Base-by-base conservation (phyloP, 1,284 basidiomycete species). In the Leccinum angustisporum region DNA sequence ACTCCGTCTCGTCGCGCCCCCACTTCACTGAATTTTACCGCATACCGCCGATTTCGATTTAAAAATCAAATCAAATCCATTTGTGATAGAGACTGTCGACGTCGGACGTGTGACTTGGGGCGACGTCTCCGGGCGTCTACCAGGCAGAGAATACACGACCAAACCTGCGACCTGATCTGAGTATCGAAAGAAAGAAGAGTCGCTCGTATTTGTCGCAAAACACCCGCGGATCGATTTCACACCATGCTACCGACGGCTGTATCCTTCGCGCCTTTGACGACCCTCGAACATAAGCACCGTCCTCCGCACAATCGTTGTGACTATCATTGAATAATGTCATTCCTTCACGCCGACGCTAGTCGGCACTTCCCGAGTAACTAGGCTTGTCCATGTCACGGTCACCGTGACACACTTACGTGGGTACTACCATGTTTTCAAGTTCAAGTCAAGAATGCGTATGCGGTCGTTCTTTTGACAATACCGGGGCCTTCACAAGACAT, bases 191-290 rank as follows among this genome's bases (percentile, higher is more conserved):
- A 51, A 27, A 18, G 52, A 54, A 54, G 50, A 51, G 25, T 36
- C 18, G 18, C 31, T 33, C 48, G 25, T 10, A 38, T 21, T 36
- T 30, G 58, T 30, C 51, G 40, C 43, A 60, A 54, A 46, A 21
- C 40, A 14, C 59, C 59, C 59, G 59, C 60, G 59, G 59, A 60
- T 60, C 59, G 59, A 36, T 27, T 56, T 46, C 5, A 55, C 31
- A 50, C 53, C 14, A 27, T 27, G 43, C 33, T 36, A 43, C 31
- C 53, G 30, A 53, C 30, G 13, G 27, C 31, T 4, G 5, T 30
- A 31, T 18, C 21, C 21, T 61, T 54, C 18, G n/a, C 34, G 18
- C 60, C 43, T 54, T 51, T 5, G 25, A 27, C 60, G 59, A 60
- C 18, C 13, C 3, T 54, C 60, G 59, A 60, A 31, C 33, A n/a